phyloP scores from a whole-genome alignment of 805 yeast genomes.

The Candida caryicola region DNA sequence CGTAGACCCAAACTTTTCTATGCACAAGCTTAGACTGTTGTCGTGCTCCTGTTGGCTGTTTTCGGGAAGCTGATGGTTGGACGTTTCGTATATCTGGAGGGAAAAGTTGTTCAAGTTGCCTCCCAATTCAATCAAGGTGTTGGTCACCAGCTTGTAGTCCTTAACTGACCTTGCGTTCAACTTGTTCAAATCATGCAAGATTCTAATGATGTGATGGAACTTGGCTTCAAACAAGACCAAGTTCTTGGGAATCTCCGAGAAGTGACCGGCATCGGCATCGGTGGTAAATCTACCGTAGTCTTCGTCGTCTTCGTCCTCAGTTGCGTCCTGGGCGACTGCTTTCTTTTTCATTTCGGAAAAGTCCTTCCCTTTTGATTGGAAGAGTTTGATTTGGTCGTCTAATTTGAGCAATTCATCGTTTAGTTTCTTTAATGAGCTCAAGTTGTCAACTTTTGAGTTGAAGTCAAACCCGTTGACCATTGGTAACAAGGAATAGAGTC shows the following conservation, averaged over 20 bases:
- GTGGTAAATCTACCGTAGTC: background rate
- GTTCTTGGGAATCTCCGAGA: constrained; percentile 28
- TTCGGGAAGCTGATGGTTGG: constrained; percentile 8
- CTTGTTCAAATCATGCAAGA: constrained; percentile 35
- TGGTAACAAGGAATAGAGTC: constrained; percentile 50
- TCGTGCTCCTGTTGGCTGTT: constrained; percentile 9
- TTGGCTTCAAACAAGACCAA: constrained; percentile 33
- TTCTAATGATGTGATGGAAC: constrained; percentile 31
- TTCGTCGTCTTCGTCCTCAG: constrained; percentile 3
- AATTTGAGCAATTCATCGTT: constrained; percentile 35
- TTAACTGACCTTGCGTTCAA: constrained; percentile 36
- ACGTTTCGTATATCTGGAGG: constrained; percentile 35
- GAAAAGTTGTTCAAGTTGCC: constrained; percentile 57
- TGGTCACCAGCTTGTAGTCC: constrained; percentile 38
- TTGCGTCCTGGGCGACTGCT: constrained; percentile 1
- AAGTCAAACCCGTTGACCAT: constrained; percentile 38
- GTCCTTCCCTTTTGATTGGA: constrained; percentile 23
- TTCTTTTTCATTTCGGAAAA: constrained; percentile 7
- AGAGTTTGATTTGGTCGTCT: constrained; percentile 31
- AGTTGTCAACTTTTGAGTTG: constrained; percentile 26
- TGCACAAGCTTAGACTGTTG: constrained; percentile 27
- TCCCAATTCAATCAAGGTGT: constrained; percentile 49
- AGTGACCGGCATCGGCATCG: constrained; percentile 12
- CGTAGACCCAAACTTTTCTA: constrained; percentile 53
- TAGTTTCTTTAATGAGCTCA: constrained; percentile 29